Percentiles rank a stretch among this genome's conserved stretches.
phyloP scores from a whole-genome alignment of 306 rosid genomes.

The Carpinus viminea region DNA sequence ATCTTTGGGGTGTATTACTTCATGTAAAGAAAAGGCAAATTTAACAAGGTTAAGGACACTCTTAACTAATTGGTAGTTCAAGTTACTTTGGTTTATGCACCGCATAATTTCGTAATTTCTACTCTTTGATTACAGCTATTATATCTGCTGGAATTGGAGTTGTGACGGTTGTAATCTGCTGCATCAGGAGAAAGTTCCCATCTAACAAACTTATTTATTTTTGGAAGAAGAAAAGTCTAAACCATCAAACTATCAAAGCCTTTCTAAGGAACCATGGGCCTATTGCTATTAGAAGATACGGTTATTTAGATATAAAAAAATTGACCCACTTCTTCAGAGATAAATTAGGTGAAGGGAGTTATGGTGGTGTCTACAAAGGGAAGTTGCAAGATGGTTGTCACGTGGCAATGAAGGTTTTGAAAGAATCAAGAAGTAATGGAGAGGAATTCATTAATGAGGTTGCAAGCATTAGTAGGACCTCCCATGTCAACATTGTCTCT shows the following conservation, averaged over 20 bases:
- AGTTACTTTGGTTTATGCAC: too few species aligned
- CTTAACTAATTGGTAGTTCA: too few species aligned
- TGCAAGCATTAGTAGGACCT: constrained; percentile 36
- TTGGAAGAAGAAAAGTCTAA: background rate
- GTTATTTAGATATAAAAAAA: constrained; percentile 26
- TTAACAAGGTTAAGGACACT: too few species aligned
- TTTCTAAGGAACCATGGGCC: constrained; percentile 23
- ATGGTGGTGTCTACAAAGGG: constrained; percentile 38
- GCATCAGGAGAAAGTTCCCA: background rate
- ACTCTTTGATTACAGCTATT: too few species aligned
- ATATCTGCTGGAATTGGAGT: too few species aligned
- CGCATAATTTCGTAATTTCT: too few species aligned
- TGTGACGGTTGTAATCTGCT: constrained; percentile 7
- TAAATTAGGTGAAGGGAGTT: constrained; percentile 46
- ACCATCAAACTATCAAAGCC: constrained; percentile 6
- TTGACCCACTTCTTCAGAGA: constrained; percentile 29
- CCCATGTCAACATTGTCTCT: constrained; percentile 31
- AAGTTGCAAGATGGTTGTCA: constrained; percentile 14
- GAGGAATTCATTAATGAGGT: constrained; percentile 47
- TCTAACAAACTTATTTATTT: background rate
- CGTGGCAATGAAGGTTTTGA: constrained; percentile 46
- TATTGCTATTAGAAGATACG: constrained; percentile 25
- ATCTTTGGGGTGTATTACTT: too few species aligned
- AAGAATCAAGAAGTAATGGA: constrained; percentile 23
- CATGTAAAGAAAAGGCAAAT: too few species aligned